Percentiles rank a stretch among this genome's conserved stretches.
These are phyloP conservation scores for Chlorella sp. DNA, from an alignment of 139 green algal genomes.

Conservation along the genomic window DNA sequence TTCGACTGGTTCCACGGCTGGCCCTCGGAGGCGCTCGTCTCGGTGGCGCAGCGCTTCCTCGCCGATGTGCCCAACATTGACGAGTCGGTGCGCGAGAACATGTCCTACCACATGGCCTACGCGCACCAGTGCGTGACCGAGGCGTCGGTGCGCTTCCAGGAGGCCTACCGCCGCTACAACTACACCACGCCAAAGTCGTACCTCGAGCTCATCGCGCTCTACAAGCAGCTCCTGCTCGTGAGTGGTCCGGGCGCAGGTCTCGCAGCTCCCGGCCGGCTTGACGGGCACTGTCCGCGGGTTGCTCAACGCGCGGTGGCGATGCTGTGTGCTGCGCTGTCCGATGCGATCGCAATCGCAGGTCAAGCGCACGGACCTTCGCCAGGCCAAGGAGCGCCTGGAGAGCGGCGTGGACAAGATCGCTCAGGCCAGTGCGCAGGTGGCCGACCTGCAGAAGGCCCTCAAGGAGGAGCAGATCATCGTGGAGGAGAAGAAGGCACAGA, in stretches of 20 bases:
- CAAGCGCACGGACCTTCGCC: slow-evolving; percentile 46
- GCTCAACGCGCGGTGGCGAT: too few species aligned
- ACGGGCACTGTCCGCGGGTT: too few species aligned
- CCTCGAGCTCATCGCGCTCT: slow-evolving; percentile 83
- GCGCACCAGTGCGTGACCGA: slow-evolving; percentile 52
- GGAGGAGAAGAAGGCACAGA: slow-evolving; percentile 84
- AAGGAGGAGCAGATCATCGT: slow-evolving; percentile 84
- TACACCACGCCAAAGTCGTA: slow-evolving; percentile 93
- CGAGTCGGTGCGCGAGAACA: slow-evolving; percentile 51
- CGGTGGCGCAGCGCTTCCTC: slow-evolving; percentile 75
- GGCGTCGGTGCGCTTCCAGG: slow-evolving; percentile 16
- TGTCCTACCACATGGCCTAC: slow-evolving; percentile 85
- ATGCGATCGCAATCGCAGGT: slow-evolving; percentile 5
- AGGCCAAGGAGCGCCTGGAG: slow-evolving; percentile 68
- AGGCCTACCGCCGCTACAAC: slow-evolving; percentile 62
- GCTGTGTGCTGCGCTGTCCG: too few species aligned
- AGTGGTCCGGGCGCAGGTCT: not conserved
- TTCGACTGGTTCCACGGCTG: slow-evolving; percentile 82
- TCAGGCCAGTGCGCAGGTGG: slow-evolving; percentile 72
- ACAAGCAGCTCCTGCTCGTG: slow-evolving; percentile 66
- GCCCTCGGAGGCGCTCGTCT: slow-evolving; percentile 76
- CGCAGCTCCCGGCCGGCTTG: too few species aligned
- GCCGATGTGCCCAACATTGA: slow-evolving; percentile 62
- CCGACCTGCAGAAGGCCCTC: slow-evolving; percentile 72
- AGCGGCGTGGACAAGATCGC: slow-evolving; percentile 83